Evolutionary conservation across 2,329 filamentous ascomycete species (phyloP).

Genomic region (Colletotrichum viniferum): DNA sequence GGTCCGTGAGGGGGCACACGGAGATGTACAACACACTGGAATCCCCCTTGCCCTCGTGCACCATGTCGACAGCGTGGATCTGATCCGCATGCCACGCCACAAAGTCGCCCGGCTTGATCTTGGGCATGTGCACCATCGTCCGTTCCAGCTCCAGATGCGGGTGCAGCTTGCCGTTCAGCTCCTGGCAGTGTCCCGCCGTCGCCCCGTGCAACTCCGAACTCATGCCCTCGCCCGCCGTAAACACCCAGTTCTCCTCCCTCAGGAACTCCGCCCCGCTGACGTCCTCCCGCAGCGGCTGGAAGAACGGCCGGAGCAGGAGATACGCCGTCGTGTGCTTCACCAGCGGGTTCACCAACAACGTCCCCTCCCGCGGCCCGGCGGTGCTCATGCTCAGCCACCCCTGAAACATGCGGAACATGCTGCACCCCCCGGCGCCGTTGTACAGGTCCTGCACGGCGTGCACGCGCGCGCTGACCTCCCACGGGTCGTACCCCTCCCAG

Average conservation of each 20-base stretch:
- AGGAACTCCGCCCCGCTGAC: constrained; percentile 41
- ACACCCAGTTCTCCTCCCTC: constrained; percentile 62
- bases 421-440: constrained; percentile 80
- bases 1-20: constrained; percentile 78
- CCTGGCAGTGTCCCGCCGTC: constrained; percentile 69
- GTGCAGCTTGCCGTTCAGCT: constrained; percentile 67
- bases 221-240: constrained; percentile 51
- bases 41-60: constrained; percentile 73
- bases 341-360: constrained; percentile 81
- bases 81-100: constrained; percentile 85
- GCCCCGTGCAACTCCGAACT: constrained; percentile 72
- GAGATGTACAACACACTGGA: constrained; percentile 91
- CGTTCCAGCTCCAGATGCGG: constrained; percentile 71
- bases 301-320: constrained; percentile 83
- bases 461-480: constrained; percentile 75
- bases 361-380: constrained; percentile 77
- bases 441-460: constrained; percentile 76
- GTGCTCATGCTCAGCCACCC: constrained; percentile 84
- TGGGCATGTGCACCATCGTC: constrained; percentile 75
- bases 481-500: constrained; percentile 85
- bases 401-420: constrained; percentile 87
- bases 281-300: constrained; percentile 48
- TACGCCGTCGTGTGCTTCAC: constrained; percentile 79
- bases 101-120: constrained; percentile 74
- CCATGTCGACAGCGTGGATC: constrained; percentile 83